These are phyloP conservation scores for Candida smagusa DNA, from an alignment of 1,139 yeast species.

Conservation along the genomic window DNA sequence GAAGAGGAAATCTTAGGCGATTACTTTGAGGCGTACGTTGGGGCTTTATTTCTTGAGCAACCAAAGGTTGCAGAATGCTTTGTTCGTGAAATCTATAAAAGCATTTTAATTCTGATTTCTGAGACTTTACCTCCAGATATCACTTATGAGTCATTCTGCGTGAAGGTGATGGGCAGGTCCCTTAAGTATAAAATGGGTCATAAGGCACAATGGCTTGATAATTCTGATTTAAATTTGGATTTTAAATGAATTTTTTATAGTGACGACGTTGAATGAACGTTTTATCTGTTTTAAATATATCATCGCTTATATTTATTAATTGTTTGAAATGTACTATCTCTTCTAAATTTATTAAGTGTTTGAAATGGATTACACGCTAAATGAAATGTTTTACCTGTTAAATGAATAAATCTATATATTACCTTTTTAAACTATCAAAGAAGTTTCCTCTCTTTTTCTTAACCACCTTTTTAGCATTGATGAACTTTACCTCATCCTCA, in stretches of 20 bases:
- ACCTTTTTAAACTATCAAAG: conserved; percentile 11
- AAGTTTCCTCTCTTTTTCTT: conserved; percentile 9
- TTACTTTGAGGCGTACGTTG: conserved; percentile 44
- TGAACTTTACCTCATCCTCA: conserved; percentile 13
- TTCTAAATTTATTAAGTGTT: too few species aligned
- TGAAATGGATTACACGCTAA: too few species aligned
- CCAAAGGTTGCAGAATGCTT: conserved; percentile 37
- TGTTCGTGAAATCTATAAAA: conserved; percentile 31
- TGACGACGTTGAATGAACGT: too few species aligned
- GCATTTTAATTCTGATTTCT: conserved; percentile 28
- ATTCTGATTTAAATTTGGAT: neutral
- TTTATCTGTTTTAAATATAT: too few species aligned
- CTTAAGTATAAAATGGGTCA: conserved; percentile 10
- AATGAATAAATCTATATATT: neutral
- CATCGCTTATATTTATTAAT: too few species aligned
- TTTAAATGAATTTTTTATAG: too few species aligned
- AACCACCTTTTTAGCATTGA: conserved; percentile 12
- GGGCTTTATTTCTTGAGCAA: conserved; percentile 41
- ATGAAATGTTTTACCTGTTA: too few species aligned
- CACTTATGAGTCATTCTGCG: conserved; percentile 14
- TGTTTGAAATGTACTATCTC: too few species aligned
- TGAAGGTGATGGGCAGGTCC: conserved; percentile 15
- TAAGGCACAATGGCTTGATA: too few species aligned
- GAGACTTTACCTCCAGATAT: conserved; percentile 16
- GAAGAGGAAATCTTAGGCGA: conserved; percentile 47